These are phyloP conservation scores for Aspergillus diversus DNA, from an alignment of 495 filamentous ascomycete species.

Conservation along the genomic window DNA sequence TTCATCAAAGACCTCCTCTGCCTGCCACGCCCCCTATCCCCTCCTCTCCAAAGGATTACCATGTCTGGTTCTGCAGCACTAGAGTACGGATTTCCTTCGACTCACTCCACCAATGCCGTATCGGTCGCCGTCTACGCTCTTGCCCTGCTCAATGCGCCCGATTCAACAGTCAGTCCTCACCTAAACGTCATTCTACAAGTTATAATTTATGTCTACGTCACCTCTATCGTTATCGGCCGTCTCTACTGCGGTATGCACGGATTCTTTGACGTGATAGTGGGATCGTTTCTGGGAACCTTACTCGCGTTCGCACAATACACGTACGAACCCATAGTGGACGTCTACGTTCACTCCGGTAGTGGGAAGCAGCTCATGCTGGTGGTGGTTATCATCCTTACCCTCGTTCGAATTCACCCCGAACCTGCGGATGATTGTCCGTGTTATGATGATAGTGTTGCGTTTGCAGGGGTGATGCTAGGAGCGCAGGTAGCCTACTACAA, in stretches of 20 bases:
- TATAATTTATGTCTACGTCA: slow-evolving; percentile 77
- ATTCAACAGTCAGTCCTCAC: slow-evolving; percentile 50
- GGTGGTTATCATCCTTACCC: slow-evolving; percentile 65
- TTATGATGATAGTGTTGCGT: slow-evolving; percentile 95
- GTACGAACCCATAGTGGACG: slow-evolving; percentile 68
- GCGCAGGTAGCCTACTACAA: slow-evolving; percentile 81
- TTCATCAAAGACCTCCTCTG: slow-evolving; percentile 94
- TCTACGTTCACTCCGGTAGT: slow-evolving; percentile 56
- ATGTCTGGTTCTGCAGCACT: slow-evolving; percentile 94
- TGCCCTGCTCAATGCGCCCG: slow-evolving; percentile 61
- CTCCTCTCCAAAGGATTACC: slow-evolving; percentile 90
- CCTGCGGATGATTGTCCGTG: slow-evolving; percentile 97
- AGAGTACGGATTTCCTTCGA: slow-evolving; percentile 96
- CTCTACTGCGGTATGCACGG: slow-evolving; percentile 99
- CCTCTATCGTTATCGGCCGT: slow-evolving; percentile 87
- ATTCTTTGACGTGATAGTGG: slow-evolving; percentile 85
- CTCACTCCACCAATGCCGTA: slow-evolving; percentile 95
- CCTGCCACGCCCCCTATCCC: slow-evolving; percentile 90
- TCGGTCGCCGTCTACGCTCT: slow-evolving; percentile 89
- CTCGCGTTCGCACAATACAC: slow-evolving; percentile 72
- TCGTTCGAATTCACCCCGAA: slow-evolving; percentile 91
- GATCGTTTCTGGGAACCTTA: slow-evolving; percentile 71
- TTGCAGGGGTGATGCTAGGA: slow-evolving; percentile 86
- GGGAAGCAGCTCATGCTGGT: slow-evolving; percentile 61
- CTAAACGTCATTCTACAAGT: slow-evolving; percentile 63